A percentile compares a stretch with the other conserved stretches of the same genome.
These are phyloP conservation scores for Uronychia binucleata DNA, from an alignment of 73 alveolate species.

Conservation along the genomic window DNA sequence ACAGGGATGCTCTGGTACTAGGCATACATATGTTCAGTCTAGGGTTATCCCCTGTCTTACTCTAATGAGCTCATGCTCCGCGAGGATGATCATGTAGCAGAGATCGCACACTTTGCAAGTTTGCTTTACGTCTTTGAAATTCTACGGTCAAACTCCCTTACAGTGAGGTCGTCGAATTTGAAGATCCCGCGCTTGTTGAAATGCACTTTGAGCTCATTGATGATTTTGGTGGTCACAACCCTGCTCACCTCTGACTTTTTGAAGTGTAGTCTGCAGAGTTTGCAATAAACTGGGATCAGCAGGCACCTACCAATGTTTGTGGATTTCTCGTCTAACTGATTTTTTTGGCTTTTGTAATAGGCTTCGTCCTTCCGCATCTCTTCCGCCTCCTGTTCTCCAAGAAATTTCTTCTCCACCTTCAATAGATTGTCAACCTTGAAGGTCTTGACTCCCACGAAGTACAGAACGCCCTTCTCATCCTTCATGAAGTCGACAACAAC, in stretches of 20 bases:
- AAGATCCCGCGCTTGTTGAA: constrained; percentile 58
- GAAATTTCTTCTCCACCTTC: constrained; percentile 5
- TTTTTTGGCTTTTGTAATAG: not conserved
- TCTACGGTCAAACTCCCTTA: constrained; percentile 4
- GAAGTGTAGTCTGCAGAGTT: constrained; percentile 40
- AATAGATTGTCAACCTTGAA: constrained; percentile 39
- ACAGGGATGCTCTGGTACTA: not conserved
- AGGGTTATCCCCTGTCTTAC: not conserved
- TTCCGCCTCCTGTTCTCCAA: not conserved
- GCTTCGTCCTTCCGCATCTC: not conserved
- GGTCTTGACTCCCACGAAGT: constrained; percentile 29
- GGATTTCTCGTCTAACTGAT: not conserved
- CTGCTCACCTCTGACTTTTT: constrained; percentile 26
- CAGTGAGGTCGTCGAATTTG: constrained; percentile 38
- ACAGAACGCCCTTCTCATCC: constrained; percentile 24
- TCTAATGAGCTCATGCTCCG: constrained; percentile 53
- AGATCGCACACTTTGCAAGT: constrained; percentile 60
- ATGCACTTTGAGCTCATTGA: constrained; percentile 34
- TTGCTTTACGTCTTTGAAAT: constrained; percentile 38
- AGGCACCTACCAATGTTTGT: constrained; percentile 9
- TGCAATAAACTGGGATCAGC: constrained; percentile 17
- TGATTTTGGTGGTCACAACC: constrained; percentile 53
- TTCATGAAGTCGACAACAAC: constrained; percentile 47
- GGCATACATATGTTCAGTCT: not conserved
- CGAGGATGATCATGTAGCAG: constrained; percentile 58